Conservation (phyloP, 345 rosid genomes). For the Salix purpurea region DNA sequence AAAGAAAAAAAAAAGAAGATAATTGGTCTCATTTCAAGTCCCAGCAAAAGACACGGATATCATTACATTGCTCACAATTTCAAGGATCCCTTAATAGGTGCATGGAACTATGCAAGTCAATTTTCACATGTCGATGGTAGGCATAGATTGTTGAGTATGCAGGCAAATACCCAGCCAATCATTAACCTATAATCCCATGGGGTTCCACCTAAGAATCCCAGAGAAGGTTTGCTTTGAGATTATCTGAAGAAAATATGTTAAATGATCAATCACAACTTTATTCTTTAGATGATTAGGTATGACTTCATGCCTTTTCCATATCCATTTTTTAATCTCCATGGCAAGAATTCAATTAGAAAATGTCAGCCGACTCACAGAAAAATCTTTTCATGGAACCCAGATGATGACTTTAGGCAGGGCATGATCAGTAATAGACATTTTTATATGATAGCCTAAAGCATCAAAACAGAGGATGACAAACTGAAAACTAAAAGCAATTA, state of each 20-base stretch:
- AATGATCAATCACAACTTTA: not conserved
- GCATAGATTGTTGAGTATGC: not conserved
- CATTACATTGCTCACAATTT: not conserved
- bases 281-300: not conserved
- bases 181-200: not conserved
- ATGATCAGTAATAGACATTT: not conserved
- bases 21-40: not conserved
- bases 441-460: not conserved
- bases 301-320: not conserved
- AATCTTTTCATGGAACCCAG: not conserved
- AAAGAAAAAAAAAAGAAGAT: not conserved
- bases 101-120: not conserved
- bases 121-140: not conserved
- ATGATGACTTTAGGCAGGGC: not conserved
- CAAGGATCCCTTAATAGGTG: not conserved
- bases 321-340: not conserved
- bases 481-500: not conserved
- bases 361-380: not conserved
- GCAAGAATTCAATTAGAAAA: not conserved
- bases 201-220: not conserved
- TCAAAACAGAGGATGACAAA: not conserved
- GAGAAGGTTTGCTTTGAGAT: not conserved
- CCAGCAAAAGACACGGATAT: not conserved
- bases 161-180: not conserved
- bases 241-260: not conserved